These are phyloP conservation scores for Raddia guianensis DNA, from an alignment of 176 grass and related monocot species.

Conservation along the genomic window DNA sequence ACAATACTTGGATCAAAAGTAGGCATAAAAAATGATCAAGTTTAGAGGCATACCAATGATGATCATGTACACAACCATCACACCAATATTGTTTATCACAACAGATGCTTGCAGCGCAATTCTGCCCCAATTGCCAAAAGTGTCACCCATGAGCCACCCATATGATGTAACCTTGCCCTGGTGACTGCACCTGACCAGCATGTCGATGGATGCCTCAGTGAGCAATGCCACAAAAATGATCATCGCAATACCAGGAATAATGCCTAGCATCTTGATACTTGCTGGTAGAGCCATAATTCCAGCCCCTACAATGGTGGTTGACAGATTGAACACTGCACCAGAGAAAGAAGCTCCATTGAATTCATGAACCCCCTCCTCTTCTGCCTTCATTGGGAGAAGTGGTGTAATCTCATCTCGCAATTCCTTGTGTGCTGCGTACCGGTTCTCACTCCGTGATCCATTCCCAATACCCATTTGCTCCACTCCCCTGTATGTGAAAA, in stretches of 20 bases:
- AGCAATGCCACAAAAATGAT: slow-evolving; percentile 69
- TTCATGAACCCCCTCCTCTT: slow-evolving; percentile 42
- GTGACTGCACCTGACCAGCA: slow-evolving; percentile 79
- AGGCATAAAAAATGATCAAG: slow-evolving; percentile 20
- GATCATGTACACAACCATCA: slow-evolving; percentile 87
- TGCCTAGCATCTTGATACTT: slow-evolving; percentile 83
- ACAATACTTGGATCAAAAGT: slow-evolving; percentile 10
- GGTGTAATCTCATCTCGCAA: slow-evolving; percentile 43
- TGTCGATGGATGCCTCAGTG: slow-evolving; percentile 80
- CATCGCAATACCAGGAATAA: slow-evolving; percentile 77
- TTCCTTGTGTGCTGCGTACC: neutral
- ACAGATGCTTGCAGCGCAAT: slow-evolving; percentile 68
- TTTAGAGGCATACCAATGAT: slow-evolving; percentile 65
- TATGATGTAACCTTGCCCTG: slow-evolving; percentile 65
- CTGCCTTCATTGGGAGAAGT: slow-evolving; percentile 49
- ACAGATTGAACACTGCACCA: slow-evolving; percentile 88
- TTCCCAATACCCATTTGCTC: slow-evolving; percentile 47
- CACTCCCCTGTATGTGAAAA: slow-evolving; percentile 15
- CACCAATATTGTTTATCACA: slow-evolving; percentile 73
- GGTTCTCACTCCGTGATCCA: slow-evolving; percentile 14
- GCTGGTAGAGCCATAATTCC: slow-evolving; percentile 91
- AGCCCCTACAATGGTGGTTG: slow-evolving; percentile 77
- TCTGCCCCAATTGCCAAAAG: slow-evolving; percentile 58
- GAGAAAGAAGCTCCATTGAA: slow-evolving; percentile 68
- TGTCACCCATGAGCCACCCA: slow-evolving; percentile 68